phyloP scores from a whole-genome alignment of 495 filamentous ascomycete genomes.

The Penicillium arizonense region DNA sequence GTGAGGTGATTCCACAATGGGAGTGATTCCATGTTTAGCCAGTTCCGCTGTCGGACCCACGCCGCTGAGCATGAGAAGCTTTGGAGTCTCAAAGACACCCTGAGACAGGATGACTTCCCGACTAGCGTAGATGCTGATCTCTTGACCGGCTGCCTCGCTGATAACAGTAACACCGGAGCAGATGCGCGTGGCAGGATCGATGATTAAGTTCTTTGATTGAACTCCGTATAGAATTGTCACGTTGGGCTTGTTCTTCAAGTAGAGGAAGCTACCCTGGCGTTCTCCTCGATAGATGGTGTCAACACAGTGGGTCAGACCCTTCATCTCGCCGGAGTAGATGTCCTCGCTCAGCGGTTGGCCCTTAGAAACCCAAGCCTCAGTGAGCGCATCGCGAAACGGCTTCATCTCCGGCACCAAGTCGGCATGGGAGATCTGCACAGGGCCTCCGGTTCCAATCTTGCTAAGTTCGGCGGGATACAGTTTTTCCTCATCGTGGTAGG shows the following conservation, averaged over 20 bases:
- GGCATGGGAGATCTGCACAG: conserved; percentile 55
- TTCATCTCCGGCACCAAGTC: conserved; percentile 53
- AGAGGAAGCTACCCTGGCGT: conserved; percentile 52
- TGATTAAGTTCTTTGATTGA: conserved; percentile 52
- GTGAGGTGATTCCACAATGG: conserved; percentile 43
- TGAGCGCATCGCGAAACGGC: conserved; percentile 55
- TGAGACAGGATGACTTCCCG: conserved; percentile 46
- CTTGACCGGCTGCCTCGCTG: conserved; percentile 20
- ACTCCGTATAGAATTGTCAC: conserved; percentile 48
- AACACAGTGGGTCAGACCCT: conserved; percentile 53
- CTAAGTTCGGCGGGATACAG: conserved; percentile 35
- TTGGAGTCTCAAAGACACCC: conserved; percentile 46
- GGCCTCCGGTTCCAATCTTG: conserved; percentile 50
- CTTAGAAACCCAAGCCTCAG: conserved; percentile 54
- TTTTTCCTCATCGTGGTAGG: conserved; percentile 54
- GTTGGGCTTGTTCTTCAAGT: conserved; percentile 54
- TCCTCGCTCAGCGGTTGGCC: conserved; percentile 51
- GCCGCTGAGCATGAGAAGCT: conserved; percentile 49
- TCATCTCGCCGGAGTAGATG: conserved; percentile 55
- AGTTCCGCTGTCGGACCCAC: conserved; percentile 46
- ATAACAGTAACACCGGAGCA: conserved; percentile 51
- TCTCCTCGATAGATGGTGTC: conserved; percentile 58
- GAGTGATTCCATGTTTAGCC: conserved; percentile 43
- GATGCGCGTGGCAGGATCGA: conserved; percentile 38
- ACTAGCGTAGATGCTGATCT: conserved; percentile 33